Base-by-base conservation (phyloP, 2,329 filamentous ascomycete genomes). In the Phyllosticta ampelicida region DNA sequence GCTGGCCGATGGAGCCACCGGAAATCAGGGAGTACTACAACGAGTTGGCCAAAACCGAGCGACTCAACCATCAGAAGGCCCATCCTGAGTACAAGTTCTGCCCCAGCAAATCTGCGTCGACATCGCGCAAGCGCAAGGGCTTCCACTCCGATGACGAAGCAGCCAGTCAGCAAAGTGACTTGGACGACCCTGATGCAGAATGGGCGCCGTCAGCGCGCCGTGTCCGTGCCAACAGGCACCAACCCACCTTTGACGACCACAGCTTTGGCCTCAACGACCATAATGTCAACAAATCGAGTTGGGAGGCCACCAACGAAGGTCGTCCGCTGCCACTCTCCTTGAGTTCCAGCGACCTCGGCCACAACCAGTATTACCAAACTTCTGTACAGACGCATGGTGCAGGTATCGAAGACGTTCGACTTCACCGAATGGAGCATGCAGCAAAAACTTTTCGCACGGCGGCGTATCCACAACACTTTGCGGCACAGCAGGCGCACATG, bases 31-130 rank as follows among this genome's bases (percentile, higher is more conserved):
- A 86, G 19, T 80, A 86, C 65, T 99, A 90, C 75, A 89, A 87
- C 68, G 77, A 83, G 16, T 86, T 89, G 76, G 89, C 94, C 20
- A 84, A 82, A 65, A 79, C 88, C 19, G 94, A 97, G 73, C 83
- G 90, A 51, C 80, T 85, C 64, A 95, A 95, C 71, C 92, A 97
- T 71, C 83, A 87, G 57, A 80, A 82, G 56, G 90, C 92, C 2
- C 90, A 95, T 64, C 94, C 94, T 0, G 83, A 84, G 49, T 99
- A 97, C 78, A 97, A 95, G 73, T 99, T 97, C 74, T 87, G 88
- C 1, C 92, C 92, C 1, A 86, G 86, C 65, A 95, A 94, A 73
- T 72, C 77, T 16, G 74, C 76, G 54, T 68, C 66, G 11, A 63
- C 73, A 36, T 62, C 67, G 20, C 68, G 70, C 44, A 81, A 79